A percentile compares a stretch with the other conserved stretches of the same genome.
These are phyloP conservation scores for Spergularia marina DNA, from an alignment of 148 eudicot genomes.

Conservation along the genomic window DNA sequence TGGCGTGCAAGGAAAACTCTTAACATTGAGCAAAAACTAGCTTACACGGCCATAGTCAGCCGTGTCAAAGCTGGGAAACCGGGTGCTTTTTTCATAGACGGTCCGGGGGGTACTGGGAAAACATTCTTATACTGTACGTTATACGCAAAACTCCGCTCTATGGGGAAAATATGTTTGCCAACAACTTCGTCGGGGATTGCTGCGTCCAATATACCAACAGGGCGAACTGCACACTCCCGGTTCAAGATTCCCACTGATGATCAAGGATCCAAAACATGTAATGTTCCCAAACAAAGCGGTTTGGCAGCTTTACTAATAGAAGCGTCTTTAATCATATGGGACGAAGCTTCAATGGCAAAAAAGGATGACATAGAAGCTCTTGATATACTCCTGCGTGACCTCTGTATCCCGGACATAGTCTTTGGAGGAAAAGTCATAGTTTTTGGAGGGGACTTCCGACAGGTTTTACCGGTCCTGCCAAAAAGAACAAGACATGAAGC, in stretches of 20 bases:
- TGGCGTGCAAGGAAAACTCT: background rate
- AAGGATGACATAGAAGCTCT: background rate
- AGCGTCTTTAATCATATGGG: no score
- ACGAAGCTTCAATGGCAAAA: background rate
- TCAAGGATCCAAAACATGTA: no score
- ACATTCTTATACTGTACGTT: background rate
- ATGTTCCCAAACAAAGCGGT: no score
- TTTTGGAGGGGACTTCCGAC: background rate
- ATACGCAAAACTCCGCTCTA: background rate
- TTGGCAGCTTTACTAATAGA: no score
- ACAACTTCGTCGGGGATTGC: no score
- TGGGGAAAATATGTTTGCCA: background rate
- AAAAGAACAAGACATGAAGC: background rate
- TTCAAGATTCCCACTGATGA: no score
- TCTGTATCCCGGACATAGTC: background rate
- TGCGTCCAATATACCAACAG: no score
- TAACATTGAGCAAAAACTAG: background rate
- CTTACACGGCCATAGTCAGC: background rate
- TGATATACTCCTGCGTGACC: background rate
- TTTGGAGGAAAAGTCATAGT: background rate
- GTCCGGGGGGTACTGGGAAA: background rate
- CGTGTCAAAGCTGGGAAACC: background rate
- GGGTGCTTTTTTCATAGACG: background rate
- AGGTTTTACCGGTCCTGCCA: background rate
- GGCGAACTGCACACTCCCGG: no score